Evolutionary conservation across 495 filamentous ascomycete genomes (phyloP).

Genomic region (Penicillium turbatum): DNA sequence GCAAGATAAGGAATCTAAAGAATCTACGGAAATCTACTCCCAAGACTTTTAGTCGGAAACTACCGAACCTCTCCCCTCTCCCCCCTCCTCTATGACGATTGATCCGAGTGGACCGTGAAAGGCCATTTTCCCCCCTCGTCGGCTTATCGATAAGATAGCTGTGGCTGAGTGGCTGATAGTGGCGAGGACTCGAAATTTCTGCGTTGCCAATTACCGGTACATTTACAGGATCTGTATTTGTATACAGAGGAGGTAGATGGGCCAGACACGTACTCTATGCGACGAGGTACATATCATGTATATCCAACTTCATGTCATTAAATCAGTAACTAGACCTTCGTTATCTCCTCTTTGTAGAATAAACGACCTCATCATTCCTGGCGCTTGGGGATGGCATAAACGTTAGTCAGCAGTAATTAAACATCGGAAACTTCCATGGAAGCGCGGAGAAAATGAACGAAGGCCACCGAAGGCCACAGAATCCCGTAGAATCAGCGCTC

Average conservation of each 20-base stretch:
- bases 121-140: not conserved
- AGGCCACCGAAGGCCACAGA: constrained; percentile 35
- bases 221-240: not conserved
- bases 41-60: constrained; percentile 11
- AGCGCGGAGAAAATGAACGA: constrained; percentile 23
- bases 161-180: constrained; percentile 10
- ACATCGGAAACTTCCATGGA: constrained; percentile 18
- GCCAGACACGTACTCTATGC: no score
- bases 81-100: no score
- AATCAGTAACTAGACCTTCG: not conserved
- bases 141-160: constrained; percentile 26
- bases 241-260: no score
- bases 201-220: not conserved
- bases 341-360: not conserved
- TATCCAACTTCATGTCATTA: not conserved
- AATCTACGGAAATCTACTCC: constrained; percentile 1
- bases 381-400: not conserved
- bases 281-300: no score
- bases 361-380: no score
- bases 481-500: constrained; percentile 30
- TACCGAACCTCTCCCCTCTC: constrained; percentile 17
- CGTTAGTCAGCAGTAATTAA: constrained; percentile 14
- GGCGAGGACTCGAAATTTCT: constrained; percentile 2
- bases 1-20: not conserved
- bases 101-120: constrained; percentile 16